Evolutionary conservation across 2,329 filamentous ascomycete species (phyloP).

Genomic region (Colletotrichum phormii): DNA sequence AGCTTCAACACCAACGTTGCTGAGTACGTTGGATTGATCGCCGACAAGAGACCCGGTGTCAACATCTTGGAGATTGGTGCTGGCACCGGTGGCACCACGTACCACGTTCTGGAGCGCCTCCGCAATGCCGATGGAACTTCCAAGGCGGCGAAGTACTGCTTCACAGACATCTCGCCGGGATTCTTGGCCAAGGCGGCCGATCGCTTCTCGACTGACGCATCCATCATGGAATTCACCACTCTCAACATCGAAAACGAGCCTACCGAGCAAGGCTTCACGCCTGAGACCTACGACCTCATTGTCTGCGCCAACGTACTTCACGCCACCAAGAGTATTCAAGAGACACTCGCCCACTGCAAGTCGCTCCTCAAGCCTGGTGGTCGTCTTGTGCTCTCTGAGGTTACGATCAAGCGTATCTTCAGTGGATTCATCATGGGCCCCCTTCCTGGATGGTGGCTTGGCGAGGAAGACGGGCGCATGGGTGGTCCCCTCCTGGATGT

Average conservation of each 20-base stretch:
- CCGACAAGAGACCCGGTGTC: conserved; percentile 41
- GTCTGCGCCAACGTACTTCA: conserved; percentile 48
- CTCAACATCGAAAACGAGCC: conserved; percentile 49
- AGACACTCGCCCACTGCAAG: conserved; percentile 39
- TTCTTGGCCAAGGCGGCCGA: conserved; percentile 54
- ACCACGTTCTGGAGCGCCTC: conserved; percentile 29
- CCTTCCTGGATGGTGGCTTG: conserved; percentile 52
- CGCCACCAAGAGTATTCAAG: conserved; percentile 43
- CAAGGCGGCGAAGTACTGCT: conserved; percentile 49
- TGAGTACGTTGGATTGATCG: conserved; percentile 34
- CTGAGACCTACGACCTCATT: conserved; percentile 49
- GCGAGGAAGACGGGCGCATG: conserved; percentile 39
- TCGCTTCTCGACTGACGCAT: conserved; percentile 42
- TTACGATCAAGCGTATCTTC: conserved; percentile 39
- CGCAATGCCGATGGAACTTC: conserved; percentile 24
- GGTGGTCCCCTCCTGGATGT: conserved; percentile 22
- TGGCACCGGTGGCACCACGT: conserved; percentile 27
- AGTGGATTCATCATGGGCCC: conserved; percentile 46
- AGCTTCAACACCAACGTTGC: conserved; percentile 32
- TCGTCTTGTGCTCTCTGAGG: conserved; percentile 42
- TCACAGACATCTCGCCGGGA: conserved; percentile 56
- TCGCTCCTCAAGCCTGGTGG: conserved; percentile 45
- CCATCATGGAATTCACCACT: conserved; percentile 39
- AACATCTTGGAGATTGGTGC: conserved; percentile 29
- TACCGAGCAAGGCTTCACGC: conserved; percentile 47